Evolutionary conservation across 148 eudicot genomes (phyloP), one percentile per base, ranked within the genome.

Genomic region (Vaccinium corymbosum): DNA sequence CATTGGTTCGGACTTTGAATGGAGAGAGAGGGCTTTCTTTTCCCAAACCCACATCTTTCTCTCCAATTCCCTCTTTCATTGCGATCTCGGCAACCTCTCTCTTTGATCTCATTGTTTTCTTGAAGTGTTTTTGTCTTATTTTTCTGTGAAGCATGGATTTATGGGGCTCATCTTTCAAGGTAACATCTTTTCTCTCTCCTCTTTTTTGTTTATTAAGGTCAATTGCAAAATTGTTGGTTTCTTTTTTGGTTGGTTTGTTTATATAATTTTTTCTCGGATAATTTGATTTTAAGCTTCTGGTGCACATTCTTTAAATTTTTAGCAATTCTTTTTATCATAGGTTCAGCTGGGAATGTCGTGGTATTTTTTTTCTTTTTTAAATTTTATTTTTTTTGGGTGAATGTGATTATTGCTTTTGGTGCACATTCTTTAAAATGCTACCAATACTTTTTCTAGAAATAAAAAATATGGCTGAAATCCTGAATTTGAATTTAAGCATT

Each of bases 41-140:
- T 35, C 80, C 53, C 16, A 2, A 10, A 1, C 17, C 14, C 32
- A 22, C 46, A 4, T 42, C 59, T 25, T 29, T 55, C 10, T 42
- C 10, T 35, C 42, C 38, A 1, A 35, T 35, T 35, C 38, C 0
- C 38, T 35, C 38, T 35, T 35, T 49, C 55, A n/a, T 62, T 46
- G 74, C 59, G 71, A 74, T 83, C 46, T 83, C 49, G 77, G 49
- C 59, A 14, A 53, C 68, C 17, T 62, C 16, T 48, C 79, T 53
- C 68, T 52, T 25, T 1, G 57, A 61, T 76, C 70, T 38, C 38
- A 13, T 16, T 56, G 5, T 56, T 14, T 56, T 56, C 4, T 14
- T 14, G 61, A 16, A 14, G 19, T 19, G 61, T 56, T 56, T 55
- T 50, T 50, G 61, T 56, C 20, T 56, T 15, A 14, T 15, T 56